Evolutionary conservation across 805 yeast species (phyloP).

Genomic region (Saturnispora bothae): DNA sequence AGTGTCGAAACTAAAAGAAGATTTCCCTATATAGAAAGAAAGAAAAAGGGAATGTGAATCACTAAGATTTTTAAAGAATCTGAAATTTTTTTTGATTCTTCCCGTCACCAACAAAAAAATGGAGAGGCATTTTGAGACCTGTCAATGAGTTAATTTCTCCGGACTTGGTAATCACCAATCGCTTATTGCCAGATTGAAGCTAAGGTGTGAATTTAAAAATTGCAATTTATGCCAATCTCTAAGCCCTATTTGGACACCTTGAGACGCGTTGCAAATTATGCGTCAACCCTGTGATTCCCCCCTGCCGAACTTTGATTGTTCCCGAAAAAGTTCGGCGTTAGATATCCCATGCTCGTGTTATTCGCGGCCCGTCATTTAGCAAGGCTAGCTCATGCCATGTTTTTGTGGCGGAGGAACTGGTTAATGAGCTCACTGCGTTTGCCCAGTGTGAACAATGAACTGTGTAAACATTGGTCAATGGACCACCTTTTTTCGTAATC

Average conservation of each 20-base stretch:
- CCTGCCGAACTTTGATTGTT: too few relatives aligned
- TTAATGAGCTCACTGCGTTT: slow-evolving; percentile 1
- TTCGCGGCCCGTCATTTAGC: too few relatives aligned
- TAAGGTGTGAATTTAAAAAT: too few relatives aligned
- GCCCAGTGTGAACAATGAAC: slow-evolving; percentile 8
- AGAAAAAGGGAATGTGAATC: neutral
- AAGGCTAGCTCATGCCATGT: too few relatives aligned
- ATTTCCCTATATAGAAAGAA: neutral
- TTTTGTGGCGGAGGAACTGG: neutral
- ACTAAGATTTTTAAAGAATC: neutral
- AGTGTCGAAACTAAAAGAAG: neutral
- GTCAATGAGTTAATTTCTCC: neutral
- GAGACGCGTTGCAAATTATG: too few relatives aligned
- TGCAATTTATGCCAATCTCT: too few relatives aligned
- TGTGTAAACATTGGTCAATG: slow-evolving; percentile 3
- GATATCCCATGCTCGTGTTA: too few relatives aligned
- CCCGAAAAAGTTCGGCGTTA: too few relatives aligned
- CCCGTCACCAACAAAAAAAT: neutral
- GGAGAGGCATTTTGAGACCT: neutral
- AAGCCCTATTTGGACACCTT: too few relatives aligned
- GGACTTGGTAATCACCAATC: too few relatives aligned
- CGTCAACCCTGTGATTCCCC: too few relatives aligned
- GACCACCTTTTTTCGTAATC: slow-evolving; percentile 22
- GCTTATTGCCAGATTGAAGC: too few relatives aligned
- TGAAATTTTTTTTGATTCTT: neutral